Evolutionary conservation across 371 early-diverging fungal species (phyloP), one percentile per base, ranked within the genome.

Genomic region (Rhizopus arrhizus): DNA sequence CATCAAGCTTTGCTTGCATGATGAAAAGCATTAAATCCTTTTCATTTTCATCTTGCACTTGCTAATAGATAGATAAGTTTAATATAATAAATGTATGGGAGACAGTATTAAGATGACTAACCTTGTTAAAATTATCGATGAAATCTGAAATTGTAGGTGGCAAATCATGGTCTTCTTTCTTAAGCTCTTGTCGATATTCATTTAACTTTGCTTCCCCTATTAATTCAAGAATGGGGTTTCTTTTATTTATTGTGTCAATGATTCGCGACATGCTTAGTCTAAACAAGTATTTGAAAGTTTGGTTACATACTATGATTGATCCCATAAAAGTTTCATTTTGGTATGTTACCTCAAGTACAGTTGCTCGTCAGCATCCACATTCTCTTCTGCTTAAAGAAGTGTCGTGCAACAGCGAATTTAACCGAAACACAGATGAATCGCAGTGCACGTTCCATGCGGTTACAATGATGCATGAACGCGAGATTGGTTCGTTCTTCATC

Each of bases 221-320:
- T 48, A 48, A 48, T 48, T 48, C 29, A 48, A 48, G 48, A 48
- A 48, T 22, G 6, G 48, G 48, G 1, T 48, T 48, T 28, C 31
- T 48, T 48, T 28, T 48, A 48, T 48, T 48, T 28, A 48, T 48
- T 48, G 31, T 48, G 28, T 48, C 48, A 2, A 48, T 29, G 2
- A 48, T 48, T 48, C 29, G 29, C 2, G 48, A 48, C 22, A 48
- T 48, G 29, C 48, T 31, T 4, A 48, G 31, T 29, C 48, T 48
- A 48, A 48, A 29, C 48, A 48, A 48, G 48, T 48, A 5, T 29
- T 48, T 29, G 22, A 48, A 48, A 48, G 8, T 48, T 48, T 48
- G 31, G 48, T 28, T 48, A 48, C 29, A 48, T 29, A 7, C 29
- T 48, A 48, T 48, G 29, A 29, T 48, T 29, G 31, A 48, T 48